phyloP scores from a whole-genome alignment of 371 early-diverging fungal species.

The Neoconidiobolus thromboides region DNA sequence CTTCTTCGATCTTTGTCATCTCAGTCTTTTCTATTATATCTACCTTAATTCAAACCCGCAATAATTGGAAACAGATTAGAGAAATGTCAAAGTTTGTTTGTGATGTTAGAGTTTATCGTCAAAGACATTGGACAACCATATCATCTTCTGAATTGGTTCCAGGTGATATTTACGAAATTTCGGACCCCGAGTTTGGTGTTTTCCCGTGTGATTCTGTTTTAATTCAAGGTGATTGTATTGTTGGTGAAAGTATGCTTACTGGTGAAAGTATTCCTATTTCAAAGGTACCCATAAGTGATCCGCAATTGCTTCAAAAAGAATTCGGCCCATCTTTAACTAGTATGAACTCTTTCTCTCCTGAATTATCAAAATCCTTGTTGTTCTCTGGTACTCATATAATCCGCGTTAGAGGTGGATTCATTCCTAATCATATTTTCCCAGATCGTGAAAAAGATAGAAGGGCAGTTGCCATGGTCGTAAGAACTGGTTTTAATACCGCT shows the following conservation, averaged over 20 bases:
- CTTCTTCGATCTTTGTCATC: slow-evolving; percentile 76
- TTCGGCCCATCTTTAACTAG: slow-evolving; percentile 32
- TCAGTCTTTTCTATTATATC: slow-evolving; percentile 50
- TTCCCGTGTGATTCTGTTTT: slow-evolving; percentile 80
- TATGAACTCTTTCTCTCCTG: slow-evolving; percentile 28
- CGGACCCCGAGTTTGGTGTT: slow-evolving; percentile 26
- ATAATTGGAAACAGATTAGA: slow-evolving; percentile 56
- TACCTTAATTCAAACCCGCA: slow-evolving; percentile 58
- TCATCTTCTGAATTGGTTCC: slow-evolving; percentile 84
- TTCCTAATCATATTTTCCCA: neutral
- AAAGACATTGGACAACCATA: slow-evolving; percentile 35
- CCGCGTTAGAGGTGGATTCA: slow-evolving; percentile 34
- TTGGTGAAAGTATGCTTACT: slow-evolving; percentile 33
- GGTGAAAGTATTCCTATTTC: slow-evolving; percentile 43
- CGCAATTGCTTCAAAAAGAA: slow-evolving; percentile 72
- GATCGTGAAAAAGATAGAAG: slow-evolving; percentile 6
- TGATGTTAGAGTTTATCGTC: slow-evolving; percentile 48
- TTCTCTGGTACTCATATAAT: slow-evolving; percentile 86
- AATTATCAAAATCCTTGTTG: slow-evolving; percentile 60
- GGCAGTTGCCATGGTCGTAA: slow-evolving; percentile 66
- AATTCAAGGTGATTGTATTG: slow-evolving; percentile 23
- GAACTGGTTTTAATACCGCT: slow-evolving; percentile 89
- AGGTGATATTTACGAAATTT: slow-evolving; percentile 82
- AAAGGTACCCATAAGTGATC: slow-evolving; percentile 44
- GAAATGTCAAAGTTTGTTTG: slow-evolving; percentile 78